A percentile compares a stretch with the other conserved stretches of the same genome.
These are phyloP conservation scores for Dactylellina drechsleri DNA, from an alignment of 2,329 filamentous ascomycete genomes.

Conservation along the genomic window DNA sequence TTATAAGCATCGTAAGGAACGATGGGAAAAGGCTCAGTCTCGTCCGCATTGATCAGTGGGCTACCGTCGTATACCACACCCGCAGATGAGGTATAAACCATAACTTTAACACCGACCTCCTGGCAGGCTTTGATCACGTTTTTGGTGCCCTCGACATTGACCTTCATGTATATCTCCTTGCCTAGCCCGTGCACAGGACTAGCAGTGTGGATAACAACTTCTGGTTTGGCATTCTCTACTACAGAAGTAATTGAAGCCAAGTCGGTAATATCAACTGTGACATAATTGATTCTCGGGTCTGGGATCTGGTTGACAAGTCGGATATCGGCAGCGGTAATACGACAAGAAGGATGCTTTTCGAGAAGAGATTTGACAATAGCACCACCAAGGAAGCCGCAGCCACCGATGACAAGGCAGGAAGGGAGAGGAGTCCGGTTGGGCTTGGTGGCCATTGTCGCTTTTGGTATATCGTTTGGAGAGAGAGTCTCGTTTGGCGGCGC, in stretches of 20 bases:
- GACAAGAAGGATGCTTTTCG: constrained; percentile 68
- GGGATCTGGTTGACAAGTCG: constrained; percentile 74
- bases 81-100: constrained; percentile 91
- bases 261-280: constrained; percentile 81
- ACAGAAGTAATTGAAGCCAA: constrained; percentile 70
- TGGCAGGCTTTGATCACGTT: constrained; percentile 79
- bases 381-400: constrained; percentile 84
- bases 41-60: constrained; percentile 85
- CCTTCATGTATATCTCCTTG: constrained; percentile 75
- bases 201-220: constrained; percentile 91
- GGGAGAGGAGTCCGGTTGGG: constrained; percentile 44
- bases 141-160: constrained; percentile 88
- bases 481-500: not conserved
- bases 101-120: constrained; percentile 76
- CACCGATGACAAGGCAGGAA: constrained; percentile 74
- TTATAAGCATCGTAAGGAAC: constrained; percentile 86
- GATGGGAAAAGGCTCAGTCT: constrained; percentile 79
- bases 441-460: constrained; percentile 24
- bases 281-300: constrained; percentile 71
- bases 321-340: constrained; percentile 77
- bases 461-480: not conserved
- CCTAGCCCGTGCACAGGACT: constrained; percentile 71
- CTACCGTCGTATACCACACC: constrained; percentile 86
- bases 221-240: constrained; percentile 75
- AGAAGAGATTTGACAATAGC: constrained; percentile 80